Base-by-base conservation (phyloP, 116 monocot species). In the Posidonia oceanica region DNA sequence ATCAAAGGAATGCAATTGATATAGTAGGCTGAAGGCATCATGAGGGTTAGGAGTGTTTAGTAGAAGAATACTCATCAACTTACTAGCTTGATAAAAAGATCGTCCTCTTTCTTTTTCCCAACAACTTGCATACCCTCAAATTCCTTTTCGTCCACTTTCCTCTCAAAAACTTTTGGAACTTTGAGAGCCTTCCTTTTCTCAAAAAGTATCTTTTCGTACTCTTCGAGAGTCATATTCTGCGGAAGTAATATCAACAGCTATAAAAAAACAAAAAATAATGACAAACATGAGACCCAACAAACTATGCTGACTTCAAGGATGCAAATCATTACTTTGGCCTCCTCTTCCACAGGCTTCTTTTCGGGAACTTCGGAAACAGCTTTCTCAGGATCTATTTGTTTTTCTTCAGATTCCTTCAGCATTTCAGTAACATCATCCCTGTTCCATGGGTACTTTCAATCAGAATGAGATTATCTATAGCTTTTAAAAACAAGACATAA, bases 181-280 rank as follows among this genome's bases (percentile, higher is more conserved):
- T 73, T 62, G 14, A 78, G 14, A 48, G 73, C 78, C 61, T 78
- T 78, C 18, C 73, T 67, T 52, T 78, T 78, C 54, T 78, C 73
- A 38, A 63, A 57, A 37, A 78, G 68, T n/a, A 78, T 39, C 54
- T 69, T 78, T 59, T 73, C 78, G 63, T 78, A 78, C 21, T 73
- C 73, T 14, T 54, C 73, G 7, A 78, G 73, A 7, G 78, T 78
- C 78, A 78, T 73, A 39, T 38, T 54, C 78, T 78, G 63, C 0
- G 54, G 15, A 23, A 75, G 17, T n/a, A 56, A 29, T 3, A 63
- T 22, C 16, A 74, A 29, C 2, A 69, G 20, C 7, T 53, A 21
- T 53, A 22, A 22, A 37, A 37, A 42, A 14, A n/a, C 14, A 10
- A 21, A 66, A 66, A 17, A n/a, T 66, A 66, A 14, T 41, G 60